phyloP scores from a whole-genome alignment of 2,329 filamentous ascomycete species.

The Sordariomycetes sp. region DNA sequence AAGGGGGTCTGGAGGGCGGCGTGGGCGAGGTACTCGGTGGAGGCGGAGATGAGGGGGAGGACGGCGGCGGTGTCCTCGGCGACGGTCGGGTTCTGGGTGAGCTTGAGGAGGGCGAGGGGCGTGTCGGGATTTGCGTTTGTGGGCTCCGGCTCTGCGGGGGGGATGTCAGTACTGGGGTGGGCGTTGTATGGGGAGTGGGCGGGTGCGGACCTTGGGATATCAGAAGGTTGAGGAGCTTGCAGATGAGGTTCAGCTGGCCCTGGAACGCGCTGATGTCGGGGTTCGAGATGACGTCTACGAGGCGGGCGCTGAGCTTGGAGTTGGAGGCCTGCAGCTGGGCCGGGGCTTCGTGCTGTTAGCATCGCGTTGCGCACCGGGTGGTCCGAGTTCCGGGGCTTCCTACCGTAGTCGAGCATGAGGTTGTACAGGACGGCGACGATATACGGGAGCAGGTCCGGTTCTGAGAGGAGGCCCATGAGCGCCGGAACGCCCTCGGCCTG shows the following conservation, averaged over 20 bases:
- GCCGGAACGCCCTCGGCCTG: constrained; percentile 32
- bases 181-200: background rate
- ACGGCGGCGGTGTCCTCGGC: constrained; percentile 44
- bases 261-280: constrained; percentile 28
- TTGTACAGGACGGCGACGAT: constrained; percentile 52
- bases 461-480: constrained; percentile 35
- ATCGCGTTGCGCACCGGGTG: background rate
- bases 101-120: constrained; percentile 34
- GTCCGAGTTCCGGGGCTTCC: background rate
- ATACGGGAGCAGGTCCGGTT: constrained; percentile 37
- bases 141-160: constrained; percentile 30
- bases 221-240: constrained; percentile 45
- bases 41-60: constrained; percentile 36
- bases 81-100: constrained; percentile 29
- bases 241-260: constrained; percentile 38
- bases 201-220: background rate
- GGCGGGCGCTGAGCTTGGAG: constrained; percentile 34
- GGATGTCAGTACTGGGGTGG: background rate
- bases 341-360: constrained; percentile 28
- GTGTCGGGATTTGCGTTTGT: constrained; percentile 31
- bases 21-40: constrained; percentile 44
- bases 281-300: constrained; percentile 38
- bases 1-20: constrained; percentile 38
- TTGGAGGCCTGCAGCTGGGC: constrained; percentile 46
- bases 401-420: constrained; percentile 52